Conservation (phyloP, 352 stramenopile genomes). For the Pythium volutum region DNA sequence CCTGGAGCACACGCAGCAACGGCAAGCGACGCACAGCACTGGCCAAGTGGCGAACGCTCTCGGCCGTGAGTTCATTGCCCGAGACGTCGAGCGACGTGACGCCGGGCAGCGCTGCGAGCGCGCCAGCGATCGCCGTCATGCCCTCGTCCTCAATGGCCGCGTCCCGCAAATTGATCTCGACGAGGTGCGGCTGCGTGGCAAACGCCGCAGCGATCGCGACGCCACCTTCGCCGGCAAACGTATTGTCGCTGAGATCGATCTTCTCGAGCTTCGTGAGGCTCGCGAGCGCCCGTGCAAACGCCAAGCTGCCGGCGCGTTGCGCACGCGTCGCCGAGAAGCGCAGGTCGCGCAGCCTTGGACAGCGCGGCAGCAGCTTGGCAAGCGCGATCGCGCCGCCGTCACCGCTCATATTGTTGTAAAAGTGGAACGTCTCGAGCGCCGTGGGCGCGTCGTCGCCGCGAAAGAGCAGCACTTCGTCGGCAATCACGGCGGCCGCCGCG, state of each 20-base stretch:
- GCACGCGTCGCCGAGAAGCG: slow-evolving; percentile 93
- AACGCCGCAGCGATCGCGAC: slow-evolving; percentile 87
- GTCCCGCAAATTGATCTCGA: slow-evolving; percentile 89
- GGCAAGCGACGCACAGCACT: slow-evolving; percentile 37
- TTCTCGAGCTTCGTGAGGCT: slow-evolving; percentile 70
- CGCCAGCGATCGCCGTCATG: slow-evolving; percentile 75
- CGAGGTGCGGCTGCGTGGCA: slow-evolving; percentile 55
- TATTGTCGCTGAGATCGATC: slow-evolving; percentile 94
- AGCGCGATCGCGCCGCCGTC: slow-evolving; percentile 89
- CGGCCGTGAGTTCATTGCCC: slow-evolving; percentile 88
- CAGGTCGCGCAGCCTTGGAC: slow-evolving; percentile 83
- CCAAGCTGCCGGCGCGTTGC: slow-evolving; percentile 79
- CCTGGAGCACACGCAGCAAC: slow-evolving; percentile 77
- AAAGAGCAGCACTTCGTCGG: slow-evolving; percentile 87
- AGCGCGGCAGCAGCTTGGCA: slow-evolving; percentile 85
- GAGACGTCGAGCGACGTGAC: slow-evolving; percentile 90
- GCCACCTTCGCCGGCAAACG: slow-evolving; percentile 86
- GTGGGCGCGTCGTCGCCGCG: slow-evolving; percentile 57
- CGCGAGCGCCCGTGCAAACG: slow-evolving; percentile 79
- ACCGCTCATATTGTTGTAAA: slow-evolving; percentile 98
- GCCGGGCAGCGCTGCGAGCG: slow-evolving; percentile 43
- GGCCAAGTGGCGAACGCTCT: slow-evolving; percentile 54
- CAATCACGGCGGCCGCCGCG: slow-evolving; percentile 82
- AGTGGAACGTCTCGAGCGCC: slow-evolving; percentile 92
- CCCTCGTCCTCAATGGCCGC: slow-evolving; percentile 90